Evolutionary conservation across 805 yeast genomes (phyloP), one percentile per base, ranked within the genome.

Genomic region (Cyberlindnera sargentensis): DNA sequence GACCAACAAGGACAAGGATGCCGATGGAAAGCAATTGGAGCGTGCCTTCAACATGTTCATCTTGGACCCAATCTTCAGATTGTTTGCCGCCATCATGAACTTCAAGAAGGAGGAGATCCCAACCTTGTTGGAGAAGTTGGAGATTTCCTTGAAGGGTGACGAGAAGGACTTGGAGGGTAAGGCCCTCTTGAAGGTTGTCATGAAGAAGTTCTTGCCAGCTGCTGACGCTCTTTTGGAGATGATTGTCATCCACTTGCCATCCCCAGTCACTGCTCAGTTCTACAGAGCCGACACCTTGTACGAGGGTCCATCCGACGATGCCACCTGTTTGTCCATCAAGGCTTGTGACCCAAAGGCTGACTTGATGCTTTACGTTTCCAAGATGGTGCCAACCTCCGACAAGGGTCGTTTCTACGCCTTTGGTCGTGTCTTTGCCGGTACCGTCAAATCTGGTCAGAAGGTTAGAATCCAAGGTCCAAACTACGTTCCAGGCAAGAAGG

Each of bases 371-470:
- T 91, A 91, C 89, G 93, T 91, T 67, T 93, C 98, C 76, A 91
- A 91, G 96, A 91, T 91, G 99, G 98, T 91, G 62, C 99, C 99
- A 75, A 91, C 99, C 71, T 91, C 98, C 63, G 99, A 91, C 76
- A 93, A 91, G 82, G 99, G 99, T 83, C 89, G 99, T 80, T 91
- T 91, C 95, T 91, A 89, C 84, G 99, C 99, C 68, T 93, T 91
- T 79, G 99, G 99, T 76, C 93, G 99, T 82, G 98, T 91, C 71
- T 91, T 91, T 80, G 86, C 98, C 63, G 99, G 99, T 89, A 91
- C 98, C 66, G 97, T 93, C 67, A 86, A 76, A 72, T 87, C 96
- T 64, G 99, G 99, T 76, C 88, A 84, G 82, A 91, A 91, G 87
- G 96, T 91, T 68, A 87, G 99, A 80, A 91, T 91, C 68, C 99